Evolutionary conservation across 2,329 filamentous ascomycete genomes (phyloP).

Genomic region (Fusarium sp.): DNA sequence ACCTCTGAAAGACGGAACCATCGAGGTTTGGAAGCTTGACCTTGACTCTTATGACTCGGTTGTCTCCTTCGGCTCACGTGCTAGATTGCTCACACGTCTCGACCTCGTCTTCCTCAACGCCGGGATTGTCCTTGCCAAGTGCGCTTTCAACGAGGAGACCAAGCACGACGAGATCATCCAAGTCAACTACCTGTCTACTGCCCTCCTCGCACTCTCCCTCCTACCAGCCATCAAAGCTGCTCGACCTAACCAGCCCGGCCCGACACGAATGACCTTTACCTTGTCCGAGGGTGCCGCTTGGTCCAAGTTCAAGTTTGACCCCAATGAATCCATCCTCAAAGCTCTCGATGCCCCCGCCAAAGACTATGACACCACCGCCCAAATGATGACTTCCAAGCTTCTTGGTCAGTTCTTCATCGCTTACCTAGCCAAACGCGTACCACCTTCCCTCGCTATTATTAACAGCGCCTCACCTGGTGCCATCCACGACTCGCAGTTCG

Average conservation of each 20-base stretch:
- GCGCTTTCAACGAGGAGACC: neutral
- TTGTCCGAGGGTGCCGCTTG: conserved; percentile 27
- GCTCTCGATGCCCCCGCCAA: neutral
- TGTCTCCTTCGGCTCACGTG: conserved; percentile 4
- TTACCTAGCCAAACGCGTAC: conserved; percentile 23
- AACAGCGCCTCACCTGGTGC: conserved; percentile 10
- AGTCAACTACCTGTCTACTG: conserved; percentile 47
- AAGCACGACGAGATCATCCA: conserved; percentile 43
- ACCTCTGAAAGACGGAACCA: neutral
- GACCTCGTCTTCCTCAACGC: conserved; percentile 36
- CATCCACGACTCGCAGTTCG: conserved; percentile 5
- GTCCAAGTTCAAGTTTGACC: neutral
- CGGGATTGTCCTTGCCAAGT: conserved; percentile 15
- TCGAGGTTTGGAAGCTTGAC: conserved; percentile 36
- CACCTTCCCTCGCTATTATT: neutral
- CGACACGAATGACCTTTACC: conserved; percentile 29
- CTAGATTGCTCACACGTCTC: neutral
- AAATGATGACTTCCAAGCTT: conserved; percentile 22
- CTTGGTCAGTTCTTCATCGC: conserved; percentile 31
- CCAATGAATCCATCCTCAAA: neutral
- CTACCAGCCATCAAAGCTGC: conserved; percentile 38
- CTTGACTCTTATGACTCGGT: conserved; percentile 24
- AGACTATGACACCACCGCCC: neutral
- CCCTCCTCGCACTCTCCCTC: conserved; percentile 37
- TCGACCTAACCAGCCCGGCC: neutral